Evolutionary conservation across 148 eudicot genomes (phyloP).

Genomic region (Cornus controversa): DNA sequence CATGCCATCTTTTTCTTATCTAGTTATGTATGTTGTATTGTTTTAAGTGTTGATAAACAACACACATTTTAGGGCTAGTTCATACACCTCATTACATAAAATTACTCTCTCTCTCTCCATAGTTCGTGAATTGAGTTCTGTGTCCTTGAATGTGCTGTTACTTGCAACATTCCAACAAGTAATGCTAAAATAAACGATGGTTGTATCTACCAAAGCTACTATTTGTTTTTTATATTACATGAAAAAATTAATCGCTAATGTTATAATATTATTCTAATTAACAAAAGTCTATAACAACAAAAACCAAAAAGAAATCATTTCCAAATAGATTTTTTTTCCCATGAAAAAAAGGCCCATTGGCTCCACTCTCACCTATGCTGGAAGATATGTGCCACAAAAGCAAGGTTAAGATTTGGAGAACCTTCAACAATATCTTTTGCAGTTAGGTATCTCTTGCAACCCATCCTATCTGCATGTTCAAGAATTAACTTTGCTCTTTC

Average conservation of each 20-base stretch:
- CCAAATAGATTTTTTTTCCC: background rate
- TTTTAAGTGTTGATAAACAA: too few species aligned
- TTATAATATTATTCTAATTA: background rate
- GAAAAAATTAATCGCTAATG: too few species aligned
- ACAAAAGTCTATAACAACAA: background rate
- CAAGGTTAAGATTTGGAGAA: constrained; percentile 96
- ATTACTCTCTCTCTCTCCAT: too few species aligned
- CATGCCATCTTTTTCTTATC: too few species aligned
- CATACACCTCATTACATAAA: too few species aligned
- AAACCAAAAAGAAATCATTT: background rate
- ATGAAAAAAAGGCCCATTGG: background rate
- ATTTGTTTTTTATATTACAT: too few species aligned
- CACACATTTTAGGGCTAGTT: too few species aligned
- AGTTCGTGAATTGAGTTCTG: too few species aligned
- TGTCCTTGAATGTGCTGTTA: background rate
- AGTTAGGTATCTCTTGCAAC: constrained; percentile 97
- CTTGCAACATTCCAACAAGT: background rate
- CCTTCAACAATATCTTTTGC: constrained; percentile 99
- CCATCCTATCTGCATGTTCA: constrained; percentile 99
- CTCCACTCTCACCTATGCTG: constrained; percentile 77
- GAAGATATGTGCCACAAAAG: constrained; percentile 97
- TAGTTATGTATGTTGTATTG: too few species aligned
- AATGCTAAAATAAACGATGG: background rate
- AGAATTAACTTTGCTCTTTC: constrained; percentile 88
- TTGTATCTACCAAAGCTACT: background rate